These are phyloP conservation scores for Dioscorea zingiberensis DNA, from an alignment of 106 monocot species.

Conservation along the genomic window DNA sequence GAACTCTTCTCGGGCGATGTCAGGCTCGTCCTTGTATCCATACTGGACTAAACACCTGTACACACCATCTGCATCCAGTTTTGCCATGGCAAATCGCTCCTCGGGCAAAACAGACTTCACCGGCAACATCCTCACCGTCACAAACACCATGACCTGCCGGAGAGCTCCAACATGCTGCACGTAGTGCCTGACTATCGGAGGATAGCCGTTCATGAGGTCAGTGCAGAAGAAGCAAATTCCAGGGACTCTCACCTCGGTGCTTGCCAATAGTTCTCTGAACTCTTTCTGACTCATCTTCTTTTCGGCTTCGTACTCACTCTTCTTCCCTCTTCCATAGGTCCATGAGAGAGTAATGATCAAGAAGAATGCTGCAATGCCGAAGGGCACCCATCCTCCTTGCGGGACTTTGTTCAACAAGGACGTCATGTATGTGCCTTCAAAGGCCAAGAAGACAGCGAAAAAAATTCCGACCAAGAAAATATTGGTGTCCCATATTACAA, in stretches of 20 bases:
- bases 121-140: slow-evolving; percentile 39
- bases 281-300: slow-evolving; percentile 20
- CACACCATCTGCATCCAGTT: slow-evolving; percentile 33
- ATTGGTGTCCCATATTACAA: slow-evolving; percentile 43
- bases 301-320: slow-evolving; percentile 30
- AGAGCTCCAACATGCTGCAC: slow-evolving; percentile 29
- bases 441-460: slow-evolving; percentile 14
- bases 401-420: slow-evolving; percentile 40
- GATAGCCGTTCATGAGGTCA: slow-evolving; percentile 47
- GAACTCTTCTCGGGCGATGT: slow-evolving; percentile 37
- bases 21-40: slow-evolving; percentile 49
- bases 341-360: slow-evolving; percentile 37
- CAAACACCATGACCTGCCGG: slow-evolving; percentile 34
- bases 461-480: slow-evolving; percentile 26
- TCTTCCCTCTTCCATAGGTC: slow-evolving; percentile 47
- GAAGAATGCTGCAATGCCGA: slow-evolving; percentile 50
- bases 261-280: slow-evolving; percentile 4
- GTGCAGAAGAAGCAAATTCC: slow-evolving; percentile 65
- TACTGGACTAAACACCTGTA: slow-evolving; percentile 54
- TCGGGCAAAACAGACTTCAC: slow-evolving; percentile 25
- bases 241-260: slow-evolving; percentile 18
- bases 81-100: slow-evolving; percentile 36
- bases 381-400: slow-evolving; percentile 68
- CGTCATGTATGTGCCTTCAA: slow-evolving; percentile 46
- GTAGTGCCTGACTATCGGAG: slow-evolving; percentile 53